Evolutionary conservation across 192 early-diverging fungal genomes (phyloP), one percentile per base, ranked within the genome.

Genomic region (Backusella circina): DNA sequence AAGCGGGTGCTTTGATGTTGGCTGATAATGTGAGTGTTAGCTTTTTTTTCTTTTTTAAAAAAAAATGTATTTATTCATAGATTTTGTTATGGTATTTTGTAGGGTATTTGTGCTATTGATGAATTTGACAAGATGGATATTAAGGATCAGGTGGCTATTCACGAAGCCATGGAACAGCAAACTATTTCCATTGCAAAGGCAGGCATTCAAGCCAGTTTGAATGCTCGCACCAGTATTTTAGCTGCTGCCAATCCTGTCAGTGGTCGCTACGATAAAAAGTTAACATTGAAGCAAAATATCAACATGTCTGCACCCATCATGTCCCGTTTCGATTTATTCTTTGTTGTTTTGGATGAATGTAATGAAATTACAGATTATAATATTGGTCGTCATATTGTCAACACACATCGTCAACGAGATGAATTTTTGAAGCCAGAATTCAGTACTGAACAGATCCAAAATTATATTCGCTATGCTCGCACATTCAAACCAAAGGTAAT

Each of bases 161-260:
- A 99, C 89, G 97, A 99, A 85, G 97, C 97, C 10, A 99, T 99
- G 97, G 97, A 98, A 83, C 97, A 99, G 86, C 97, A 99, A 82
- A 99, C 97, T 8, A 99, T 98, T 70, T 91, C 91, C 13, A 97
- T 98, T 75, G 94, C 96, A 64, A 98, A 98, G 81, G 97, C 97
- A 37, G 96, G 97, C 50, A 97, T 97, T 77, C 97, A 98, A 75
- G 95, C 96, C 35, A 95, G 94, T 33, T 85, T 98, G 66, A 98
- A 97, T 80, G 97, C 97, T 3, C 91, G 97, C 54, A 95, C 96
- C 7, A 94, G 94, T 15, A 98, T 99, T 66, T 83, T 99, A 41
- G 97, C 97, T 9, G 97, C 97, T 0, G 97, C 97, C 71, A 99
- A 99, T 76, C 97, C 97, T 28, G 90, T 97, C 18, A 92, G 91